A percentile compares a stretch with the other conserved stretches of the same genome.
Evolutionary conservation across 371 early-diverging fungal genomes (phyloP).

Genomic region (Mucor mucedo): DNA sequence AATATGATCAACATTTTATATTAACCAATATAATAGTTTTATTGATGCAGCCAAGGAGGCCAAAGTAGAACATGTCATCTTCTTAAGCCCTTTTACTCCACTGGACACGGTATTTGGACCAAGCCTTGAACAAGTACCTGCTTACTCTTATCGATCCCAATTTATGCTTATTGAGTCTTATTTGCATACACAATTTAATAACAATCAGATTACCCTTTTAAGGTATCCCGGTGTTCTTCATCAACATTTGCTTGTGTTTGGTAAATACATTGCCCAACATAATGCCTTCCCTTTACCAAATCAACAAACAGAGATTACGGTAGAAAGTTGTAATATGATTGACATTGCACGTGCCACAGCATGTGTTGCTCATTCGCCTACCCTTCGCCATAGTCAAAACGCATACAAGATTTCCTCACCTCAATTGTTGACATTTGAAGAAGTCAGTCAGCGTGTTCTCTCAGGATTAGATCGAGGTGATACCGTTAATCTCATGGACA

Average conservation of each 20-base stretch:
- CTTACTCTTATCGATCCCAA: slow-evolving; percentile 44
- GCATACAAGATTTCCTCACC: slow-evolving; percentile 51
- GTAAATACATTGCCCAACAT: slow-evolving; percentile 52
- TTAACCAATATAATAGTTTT: slow-evolving; percentile 31
- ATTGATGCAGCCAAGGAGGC: slow-evolving; percentile 55
- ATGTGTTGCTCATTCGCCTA: slow-evolving; percentile 50
- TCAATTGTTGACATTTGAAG: slow-evolving; percentile 45
- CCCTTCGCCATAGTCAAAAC: slow-evolving; percentile 41
- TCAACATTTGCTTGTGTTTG: slow-evolving; percentile 52
- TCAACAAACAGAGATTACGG: slow-evolving; percentile 46
- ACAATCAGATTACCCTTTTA: slow-evolving; percentile 43
- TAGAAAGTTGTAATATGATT: slow-evolving; percentile 50
- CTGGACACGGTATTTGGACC: slow-evolving; percentile 37
- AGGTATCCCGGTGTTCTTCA: slow-evolving; percentile 57
- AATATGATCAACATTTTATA: background rate
- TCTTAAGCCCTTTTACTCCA: slow-evolving; percentile 51
- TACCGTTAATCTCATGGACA: slow-evolving; percentile 44
- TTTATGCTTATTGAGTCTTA: slow-evolving; percentile 51
- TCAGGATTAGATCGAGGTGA: slow-evolving; percentile 43
- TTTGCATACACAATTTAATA: slow-evolving; percentile 41
- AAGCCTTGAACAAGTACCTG: slow-evolving; percentile 26
- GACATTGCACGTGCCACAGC: slow-evolving; percentile 55
- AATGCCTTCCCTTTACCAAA: slow-evolving; percentile 50
- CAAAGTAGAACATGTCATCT: slow-evolving; percentile 51
- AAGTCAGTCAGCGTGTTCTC: slow-evolving; percentile 46